phyloP scores from a whole-genome alignment of 257 asterid species.

The Jacaranda mimosifolia region DNA sequence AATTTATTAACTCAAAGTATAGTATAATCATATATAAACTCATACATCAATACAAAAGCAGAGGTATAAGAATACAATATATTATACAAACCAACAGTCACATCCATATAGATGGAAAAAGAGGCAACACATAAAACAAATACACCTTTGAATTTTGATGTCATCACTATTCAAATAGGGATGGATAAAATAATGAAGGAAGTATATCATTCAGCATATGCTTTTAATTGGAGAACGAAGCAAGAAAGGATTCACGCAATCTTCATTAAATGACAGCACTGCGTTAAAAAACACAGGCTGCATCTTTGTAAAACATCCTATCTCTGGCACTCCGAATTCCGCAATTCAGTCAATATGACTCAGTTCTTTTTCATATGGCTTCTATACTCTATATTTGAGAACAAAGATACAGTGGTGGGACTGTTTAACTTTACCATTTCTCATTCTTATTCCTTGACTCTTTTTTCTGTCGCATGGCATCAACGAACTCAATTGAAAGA shows the following conservation, averaged over 20 bases:
- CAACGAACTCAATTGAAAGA: too few relatives aligned
- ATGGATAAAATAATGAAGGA: not conserved
- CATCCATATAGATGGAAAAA: not conserved
- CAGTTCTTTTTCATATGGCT: too few relatives aligned
- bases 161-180: not conserved
- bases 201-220: not conserved
- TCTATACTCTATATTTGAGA: too few relatives aligned
- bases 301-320: not conserved
- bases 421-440: too few relatives aligned
- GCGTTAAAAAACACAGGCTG: not conserved
- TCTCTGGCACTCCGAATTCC: not conserved
- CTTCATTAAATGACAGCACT: not conserved
- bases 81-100: not conserved
- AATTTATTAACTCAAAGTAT: not conserved
- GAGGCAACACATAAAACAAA: not conserved
- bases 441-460: too few relatives aligned
- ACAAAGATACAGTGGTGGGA: too few relatives aligned
- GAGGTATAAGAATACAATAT: not conserved
- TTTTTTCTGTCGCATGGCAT: too few relatives aligned
- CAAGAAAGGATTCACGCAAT: not conserved
- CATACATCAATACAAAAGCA: not conserved
- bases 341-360: too few relatives aligned
- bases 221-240: not conserved
- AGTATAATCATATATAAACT: not conserved
- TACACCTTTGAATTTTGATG: not conserved